Percentiles rank a stretch among this genome's conserved stretches.
Evolutionary conservation across 1,284 basidiomycete genomes (phyloP).

Genomic region (Pholiota adiposa): DNA sequence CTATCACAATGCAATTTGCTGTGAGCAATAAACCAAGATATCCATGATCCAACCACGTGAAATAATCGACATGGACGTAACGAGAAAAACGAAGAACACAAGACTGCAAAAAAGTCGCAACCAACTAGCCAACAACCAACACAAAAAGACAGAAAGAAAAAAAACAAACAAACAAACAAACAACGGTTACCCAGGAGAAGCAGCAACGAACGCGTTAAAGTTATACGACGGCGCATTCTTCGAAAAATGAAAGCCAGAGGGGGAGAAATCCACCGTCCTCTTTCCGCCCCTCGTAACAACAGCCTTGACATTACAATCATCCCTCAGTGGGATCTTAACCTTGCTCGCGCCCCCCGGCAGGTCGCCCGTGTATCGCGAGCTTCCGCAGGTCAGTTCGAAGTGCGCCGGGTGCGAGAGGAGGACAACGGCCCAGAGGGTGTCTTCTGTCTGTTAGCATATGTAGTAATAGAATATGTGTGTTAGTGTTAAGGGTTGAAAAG

Average conservation of each 20-base stretch:
- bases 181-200: background rate
- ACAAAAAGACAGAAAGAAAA: background rate
- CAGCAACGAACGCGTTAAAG: conserved; percentile 1
- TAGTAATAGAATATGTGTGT: background rate
- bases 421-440: conserved; percentile 64
- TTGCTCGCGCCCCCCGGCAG: conserved; percentile 21
- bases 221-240: background rate
- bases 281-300: conserved; percentile 17
- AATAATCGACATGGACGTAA: too few species aligned
- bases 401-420: conserved; percentile 48
- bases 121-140: background rate
- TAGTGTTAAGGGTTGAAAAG: background rate
- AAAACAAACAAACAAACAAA: background rate
- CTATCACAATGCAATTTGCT: too few species aligned
- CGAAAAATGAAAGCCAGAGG: background rate
- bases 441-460: conserved; percentile 23
- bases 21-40: too few species aligned
- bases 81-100: too few species aligned
- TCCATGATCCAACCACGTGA: too few species aligned
- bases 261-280: conserved; percentile 5
- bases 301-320: conserved; percentile 20
- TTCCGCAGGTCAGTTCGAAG: conserved; percentile 22
- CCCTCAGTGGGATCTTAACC: conserved; percentile 21
- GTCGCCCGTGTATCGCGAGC: conserved; percentile 3
- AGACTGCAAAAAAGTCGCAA: too few species aligned